A percentile compares a stretch with the other conserved stretches of the same genome.
Evolutionary conservation across 306 rosid genomes (phyloP).

Genomic region (Quercus agrifolia): DNA sequence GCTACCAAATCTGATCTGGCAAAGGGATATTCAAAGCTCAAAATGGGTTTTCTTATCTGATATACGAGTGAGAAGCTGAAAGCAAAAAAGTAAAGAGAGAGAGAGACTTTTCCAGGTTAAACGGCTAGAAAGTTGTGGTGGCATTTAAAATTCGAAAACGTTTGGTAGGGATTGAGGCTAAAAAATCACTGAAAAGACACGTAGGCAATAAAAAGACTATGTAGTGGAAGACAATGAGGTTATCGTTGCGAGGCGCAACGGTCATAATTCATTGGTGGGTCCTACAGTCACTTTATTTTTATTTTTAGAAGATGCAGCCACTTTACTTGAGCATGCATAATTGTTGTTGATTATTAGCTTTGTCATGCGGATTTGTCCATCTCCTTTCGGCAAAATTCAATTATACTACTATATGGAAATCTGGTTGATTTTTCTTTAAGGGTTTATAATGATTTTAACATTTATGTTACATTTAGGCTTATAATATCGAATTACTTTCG

Average conservation of each 20-base stretch:
- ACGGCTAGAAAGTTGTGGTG: slow-evolving; percentile 43
- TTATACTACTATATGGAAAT: too few species aligned
- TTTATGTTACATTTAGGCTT: too few species aligned
- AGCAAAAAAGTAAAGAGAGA: not conserved
- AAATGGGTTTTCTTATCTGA: not conserved
- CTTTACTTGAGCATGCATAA: not conserved
- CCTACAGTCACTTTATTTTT: not conserved
- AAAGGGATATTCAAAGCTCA: slow-evolving; percentile 3
- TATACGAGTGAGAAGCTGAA: not conserved
- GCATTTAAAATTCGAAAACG: slow-evolving; percentile 21
- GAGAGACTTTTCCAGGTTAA: slow-evolving; percentile 10
- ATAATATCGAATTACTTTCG: too few species aligned
- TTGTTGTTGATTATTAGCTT: not conserved
- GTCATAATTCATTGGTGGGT: slow-evolving; percentile 9
- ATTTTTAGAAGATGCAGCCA: not conserved
- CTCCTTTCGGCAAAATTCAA: too few species aligned
- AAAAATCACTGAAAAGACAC: not conserved
- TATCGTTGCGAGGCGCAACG: slow-evolving; percentile 8
- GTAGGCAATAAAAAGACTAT: not conserved
- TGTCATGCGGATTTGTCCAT: too few species aligned
- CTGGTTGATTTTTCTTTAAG: too few species aligned
- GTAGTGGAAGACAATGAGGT: not conserved
- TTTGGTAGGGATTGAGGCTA: not conserved
- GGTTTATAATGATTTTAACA: too few species aligned
- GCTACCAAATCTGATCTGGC: not conserved